Evolutionary conservation across 768 basidiomycete species (phyloP), one percentile per base, ranked within the genome.

Genomic region (Suillus subalutaceus): DNA sequence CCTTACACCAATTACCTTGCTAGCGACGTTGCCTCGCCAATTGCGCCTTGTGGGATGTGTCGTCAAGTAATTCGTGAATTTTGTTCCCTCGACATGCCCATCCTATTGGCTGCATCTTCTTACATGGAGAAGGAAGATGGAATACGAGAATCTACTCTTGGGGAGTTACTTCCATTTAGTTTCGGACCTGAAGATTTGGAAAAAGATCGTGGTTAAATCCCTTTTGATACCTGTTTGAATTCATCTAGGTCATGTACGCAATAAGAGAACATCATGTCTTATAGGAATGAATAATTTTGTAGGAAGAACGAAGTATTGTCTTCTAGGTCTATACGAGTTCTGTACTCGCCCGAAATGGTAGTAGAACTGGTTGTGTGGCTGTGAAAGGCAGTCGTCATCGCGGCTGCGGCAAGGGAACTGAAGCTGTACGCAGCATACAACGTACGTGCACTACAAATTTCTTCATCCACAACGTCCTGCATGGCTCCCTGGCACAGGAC

Each of bases 21-120:
- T 72, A 96, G 93, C 23, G 91, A 97, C 68, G 88, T 96, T 3
- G 71, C 84, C 0, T 73, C 82, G 0, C 74, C 89, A 0, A 80
- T 92, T 57, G 91, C 95, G 2, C 97, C 97, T 0, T 99, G 97
- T 75, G 97, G 97, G 2, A 88, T 96, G 57, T 99, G 96, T 71
- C 90, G 97, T 9, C 96, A 98, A 75, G 85, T 97, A 60, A 84
- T 94, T 59, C 88, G 92, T 65, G 95, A 97, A 72, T 96, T 97
- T 71, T 95, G 92, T 71, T 76, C 85, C 7, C 84, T 86, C 44
- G 81, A 88, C 32, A 91, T 90, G 83, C 92, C 93, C 0, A 80
- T 91, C 63, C 76, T 88, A 32, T 87, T 96, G 4, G 85, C 92
- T 3, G 90, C 91, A 3, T 86, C 85, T 2, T 84, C 89, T 71